Evolutionary conservation across 1,139 yeast genomes (phyloP).

Genomic region (Yamadazyma taylorii): DNA sequence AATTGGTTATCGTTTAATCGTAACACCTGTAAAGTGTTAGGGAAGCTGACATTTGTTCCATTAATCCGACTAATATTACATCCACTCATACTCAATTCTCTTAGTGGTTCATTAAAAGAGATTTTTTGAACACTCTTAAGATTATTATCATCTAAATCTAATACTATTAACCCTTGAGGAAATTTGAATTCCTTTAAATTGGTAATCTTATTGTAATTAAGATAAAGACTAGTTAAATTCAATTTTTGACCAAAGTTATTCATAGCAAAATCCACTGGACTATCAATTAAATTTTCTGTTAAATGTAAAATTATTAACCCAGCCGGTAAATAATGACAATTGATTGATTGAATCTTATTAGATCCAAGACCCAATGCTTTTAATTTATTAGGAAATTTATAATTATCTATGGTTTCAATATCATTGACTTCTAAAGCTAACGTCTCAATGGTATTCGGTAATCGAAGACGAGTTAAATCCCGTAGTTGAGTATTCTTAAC

Average conservation of each 20-base stretch:
- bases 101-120: constrained; percentile 15
- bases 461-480: constrained; percentile 13
- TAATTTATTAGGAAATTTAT: constrained; percentile 21
- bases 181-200: constrained; percentile 17
- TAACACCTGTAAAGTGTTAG: constrained; percentile 12
- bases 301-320: constrained; percentile 20
- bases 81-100: constrained; percentile 24
- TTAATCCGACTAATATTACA: constrained; percentile 17
- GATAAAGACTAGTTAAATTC: constrained; percentile 18
- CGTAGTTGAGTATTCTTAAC: constrained; percentile 22
- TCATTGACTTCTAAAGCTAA: constrained; percentile 26
- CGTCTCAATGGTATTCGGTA: constrained; percentile 20
- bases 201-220: constrained; percentile 20
- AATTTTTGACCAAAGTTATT: constrained; percentile 18
- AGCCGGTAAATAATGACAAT: constrained; percentile 18
- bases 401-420: constrained; percentile 19
- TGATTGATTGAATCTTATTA: constrained; percentile 16
- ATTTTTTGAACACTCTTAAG: constrained; percentile 13
- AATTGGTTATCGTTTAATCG: constrained; percentile 19
- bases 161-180: constrained; percentile 17
- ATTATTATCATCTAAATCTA: constrained; percentile 24
- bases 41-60: constrained; percentile 14
- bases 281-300: constrained; percentile 22
- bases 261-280: constrained; percentile 17
- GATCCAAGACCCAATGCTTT: constrained; percentile 24